Percentiles rank a stretch among this genome's conserved stretches.
Conservation (phyloP, 805 yeast genomes). For the Candida michaelii region DNA sequence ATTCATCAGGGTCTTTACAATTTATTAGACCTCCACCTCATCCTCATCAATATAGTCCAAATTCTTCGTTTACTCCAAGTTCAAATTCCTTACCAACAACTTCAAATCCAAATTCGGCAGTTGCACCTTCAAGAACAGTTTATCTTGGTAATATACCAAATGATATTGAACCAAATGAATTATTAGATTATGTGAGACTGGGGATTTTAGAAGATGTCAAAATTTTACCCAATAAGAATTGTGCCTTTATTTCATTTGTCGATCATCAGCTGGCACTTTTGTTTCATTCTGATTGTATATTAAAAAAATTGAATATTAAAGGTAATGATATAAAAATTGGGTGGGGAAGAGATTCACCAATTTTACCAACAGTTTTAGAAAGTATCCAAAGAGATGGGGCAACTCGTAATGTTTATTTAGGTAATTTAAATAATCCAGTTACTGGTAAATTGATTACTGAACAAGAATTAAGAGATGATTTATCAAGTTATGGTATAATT, state of each 20-base stretch:
- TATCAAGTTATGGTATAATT: constrained; percentile 74
- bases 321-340: constrained; percentile 85
- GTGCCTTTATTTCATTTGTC: constrained; percentile 87
- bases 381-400: constrained; percentile 86
- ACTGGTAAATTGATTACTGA: constrained; percentile 52
- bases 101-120: neutral
- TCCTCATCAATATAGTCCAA: neutral
- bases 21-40: neutral
- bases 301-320: constrained; percentile 76
- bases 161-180: constrained; percentile 75
- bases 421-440: constrained; percentile 66
- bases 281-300: constrained; percentile 90
- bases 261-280: constrained; percentile 86
- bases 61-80: neutral
- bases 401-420: constrained; percentile 89
- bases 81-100: neutral
- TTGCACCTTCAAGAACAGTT: constrained; percentile 74
- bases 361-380: constrained; percentile 70
- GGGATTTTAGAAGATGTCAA: constrained; percentile 83
- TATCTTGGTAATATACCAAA: constrained; percentile 85
- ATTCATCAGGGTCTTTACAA: constrained; percentile 2
- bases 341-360: constrained; percentile 84
- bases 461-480: constrained; percentile 63
- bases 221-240: constrained; percentile 78
- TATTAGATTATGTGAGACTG: constrained; percentile 86